A percentile compares a stretch with the other conserved stretches of the same genome.
Evolutionary conservation across 139 green algal genomes (phyloP).

Genomic region (Raphidocelis subcapitata): DNA sequence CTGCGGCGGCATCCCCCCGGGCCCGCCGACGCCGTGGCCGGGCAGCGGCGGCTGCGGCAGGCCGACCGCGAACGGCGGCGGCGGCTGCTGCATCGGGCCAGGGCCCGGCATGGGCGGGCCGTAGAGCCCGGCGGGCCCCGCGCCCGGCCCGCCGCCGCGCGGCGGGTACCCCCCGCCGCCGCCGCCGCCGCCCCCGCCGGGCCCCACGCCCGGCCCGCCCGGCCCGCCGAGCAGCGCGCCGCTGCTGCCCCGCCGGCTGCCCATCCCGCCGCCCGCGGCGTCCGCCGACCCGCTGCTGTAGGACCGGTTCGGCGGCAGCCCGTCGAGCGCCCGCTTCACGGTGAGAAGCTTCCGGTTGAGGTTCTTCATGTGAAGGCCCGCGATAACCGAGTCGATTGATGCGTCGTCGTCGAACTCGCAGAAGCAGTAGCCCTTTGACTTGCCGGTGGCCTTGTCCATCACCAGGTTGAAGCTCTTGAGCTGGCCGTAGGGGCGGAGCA

Average conservation of each 20-base stretch:
- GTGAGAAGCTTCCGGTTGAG: constrained; percentile 68
- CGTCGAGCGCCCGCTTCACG: constrained; percentile 47
- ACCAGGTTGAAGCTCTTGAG: constrained; percentile 86
- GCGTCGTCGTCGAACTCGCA: constrained; percentile 72
- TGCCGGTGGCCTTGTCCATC: constrained; percentile 82
- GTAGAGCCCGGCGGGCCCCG: background rate
- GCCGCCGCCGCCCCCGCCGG: background rate
- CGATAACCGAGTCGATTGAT: constrained; percentile 64
- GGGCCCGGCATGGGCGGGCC: background rate
- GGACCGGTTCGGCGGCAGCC: background rate
- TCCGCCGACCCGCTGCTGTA: background rate
- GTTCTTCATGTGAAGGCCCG: constrained; percentile 59
- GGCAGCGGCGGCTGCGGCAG: too few relatives aligned
- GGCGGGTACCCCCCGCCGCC: background rate
- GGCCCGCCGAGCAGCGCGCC: background rate
- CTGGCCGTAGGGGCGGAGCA: constrained; percentile 64
- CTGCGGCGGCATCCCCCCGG: too few relatives aligned
- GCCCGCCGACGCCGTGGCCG: too few relatives aligned
- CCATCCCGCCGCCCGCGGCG: background rate
- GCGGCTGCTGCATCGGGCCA: too few relatives aligned
- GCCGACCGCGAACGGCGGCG: too few relatives aligned
- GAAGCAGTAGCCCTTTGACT: constrained; percentile 86
- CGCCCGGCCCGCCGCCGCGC: background rate
- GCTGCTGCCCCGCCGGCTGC: background rate
- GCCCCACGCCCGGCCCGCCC: background rate